phyloP scores from a whole-genome alignment of 441 rosid species.

The Populus hybrid region DNA sequence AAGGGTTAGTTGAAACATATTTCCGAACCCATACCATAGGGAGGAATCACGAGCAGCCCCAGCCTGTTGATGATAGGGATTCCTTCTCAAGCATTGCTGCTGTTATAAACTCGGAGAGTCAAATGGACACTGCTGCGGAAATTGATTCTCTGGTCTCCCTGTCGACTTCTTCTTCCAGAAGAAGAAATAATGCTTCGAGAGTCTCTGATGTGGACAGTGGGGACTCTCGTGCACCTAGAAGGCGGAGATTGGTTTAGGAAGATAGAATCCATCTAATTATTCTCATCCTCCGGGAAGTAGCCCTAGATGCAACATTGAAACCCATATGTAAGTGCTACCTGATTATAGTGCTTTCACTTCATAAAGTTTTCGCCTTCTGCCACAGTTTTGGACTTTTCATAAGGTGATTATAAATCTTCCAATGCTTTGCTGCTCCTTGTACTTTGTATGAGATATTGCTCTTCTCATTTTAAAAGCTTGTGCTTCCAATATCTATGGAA shows the following conservation, averaged over 20 bases:
- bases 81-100: conserved; percentile 36
- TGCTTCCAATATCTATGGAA: not conserved
- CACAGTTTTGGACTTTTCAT: conserved; percentile 9
- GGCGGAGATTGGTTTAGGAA: conserved; percentile 60
- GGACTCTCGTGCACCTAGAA: conserved; percentile 82
- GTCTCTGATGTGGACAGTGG: conserved; percentile 75
- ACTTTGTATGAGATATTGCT: conserved; percentile 26
- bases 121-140: conserved; percentile 78
- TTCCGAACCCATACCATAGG: conserved; percentile 41
- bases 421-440: conserved; percentile 9
- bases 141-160: conserved; percentile 81
- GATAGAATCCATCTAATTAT: conserved; percentile 13
- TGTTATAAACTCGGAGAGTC: conserved; percentile 78
- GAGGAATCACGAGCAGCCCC: conserved; percentile 75
- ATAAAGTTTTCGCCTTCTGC: conserved; percentile 16
- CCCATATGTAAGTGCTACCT: conserved; percentile 12
- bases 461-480: conserved; percentile 8
- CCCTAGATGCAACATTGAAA: conserved; percentile 15
- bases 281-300: conserved; percentile 15
- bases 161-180: conserved; percentile 67
- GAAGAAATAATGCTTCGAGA: conserved; percentile 69
- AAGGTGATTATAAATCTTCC: conserved; percentile 26
- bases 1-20: conserved; percentile 55
- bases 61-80: conserved; percentile 75
- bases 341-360: conserved; percentile 22